These are phyloP conservation scores for Salix purpurea DNA, from an alignment of 345 rosid genomes.

Conservation along the genomic window DNA sequence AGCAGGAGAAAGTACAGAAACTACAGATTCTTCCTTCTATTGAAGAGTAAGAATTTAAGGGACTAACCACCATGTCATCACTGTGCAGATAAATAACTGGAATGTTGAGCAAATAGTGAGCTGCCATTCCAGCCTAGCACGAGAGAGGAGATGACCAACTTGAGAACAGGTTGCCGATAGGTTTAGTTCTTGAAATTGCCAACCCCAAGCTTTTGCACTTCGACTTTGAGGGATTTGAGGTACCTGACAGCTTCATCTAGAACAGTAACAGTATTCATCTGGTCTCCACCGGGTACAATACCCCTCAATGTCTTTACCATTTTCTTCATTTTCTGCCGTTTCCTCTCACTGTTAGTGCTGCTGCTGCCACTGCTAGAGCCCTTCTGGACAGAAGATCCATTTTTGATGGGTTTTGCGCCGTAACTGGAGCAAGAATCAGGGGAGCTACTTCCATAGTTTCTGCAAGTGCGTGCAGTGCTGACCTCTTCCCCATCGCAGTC, in stretches of 20 bases:
- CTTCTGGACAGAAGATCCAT: conserved; percentile 33
- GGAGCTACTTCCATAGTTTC: conserved; percentile 41
- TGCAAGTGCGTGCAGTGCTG: conserved; percentile 61
- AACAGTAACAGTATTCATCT: conserved; percentile 61
- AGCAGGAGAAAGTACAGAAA: too few relatives aligned
- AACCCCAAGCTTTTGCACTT: conserved; percentile 67
- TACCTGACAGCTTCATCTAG: conserved; percentile 86
- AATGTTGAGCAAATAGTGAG: too few relatives aligned
- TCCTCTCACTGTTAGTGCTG: conserved; percentile 43
- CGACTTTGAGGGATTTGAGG: conserved; percentile 74
- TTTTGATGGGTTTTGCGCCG: conserved; percentile 36
- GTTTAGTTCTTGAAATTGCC: conserved; percentile 40
- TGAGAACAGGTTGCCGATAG: not conserved
- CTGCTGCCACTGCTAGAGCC: conserved; percentile 34
- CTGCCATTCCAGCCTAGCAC: too few relatives aligned
- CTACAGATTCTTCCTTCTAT: too few relatives aligned
- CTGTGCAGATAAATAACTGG: too few relatives aligned
- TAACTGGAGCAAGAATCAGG: conserved; percentile 55
- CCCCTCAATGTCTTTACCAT: conserved; percentile 69
- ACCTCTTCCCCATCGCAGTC: conserved; percentile 52
- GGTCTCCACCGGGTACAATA: conserved; percentile 70
- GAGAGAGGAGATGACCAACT: too few relatives aligned
- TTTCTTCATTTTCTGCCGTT: conserved; percentile 62
- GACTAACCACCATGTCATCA: too few relatives aligned
- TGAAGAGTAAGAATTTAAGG: too few relatives aligned